phyloP scores from a whole-genome alignment of 2,329 filamentous ascomycete species.

The Paraconiothyrium brasiliense region DNA sequence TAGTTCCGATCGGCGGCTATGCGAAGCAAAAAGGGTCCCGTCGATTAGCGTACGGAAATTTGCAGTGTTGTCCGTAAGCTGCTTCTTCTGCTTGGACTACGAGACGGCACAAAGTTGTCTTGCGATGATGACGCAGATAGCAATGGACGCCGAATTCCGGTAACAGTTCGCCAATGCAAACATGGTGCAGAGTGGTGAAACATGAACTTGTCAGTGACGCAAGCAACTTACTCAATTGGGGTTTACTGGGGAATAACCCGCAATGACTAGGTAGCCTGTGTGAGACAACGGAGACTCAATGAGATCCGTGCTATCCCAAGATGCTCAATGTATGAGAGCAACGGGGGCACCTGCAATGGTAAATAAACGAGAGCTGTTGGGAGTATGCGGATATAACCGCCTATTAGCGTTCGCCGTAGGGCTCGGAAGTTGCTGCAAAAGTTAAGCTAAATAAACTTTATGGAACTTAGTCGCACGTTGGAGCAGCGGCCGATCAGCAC shows the following conservation, averaged over 20 bases:
- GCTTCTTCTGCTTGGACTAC: background rate
- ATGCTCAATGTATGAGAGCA: background rate
- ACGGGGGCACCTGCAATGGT: background rate
- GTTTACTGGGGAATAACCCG: background rate
- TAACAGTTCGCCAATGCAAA: background rate
- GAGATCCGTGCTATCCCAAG: background rate
- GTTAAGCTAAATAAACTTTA: slow-evolving; percentile 6
- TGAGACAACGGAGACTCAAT: background rate
- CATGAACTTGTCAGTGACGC: background rate
- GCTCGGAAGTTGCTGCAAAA: slow-evolving; percentile 1
- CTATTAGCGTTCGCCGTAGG: background rate
- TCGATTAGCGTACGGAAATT: background rate
- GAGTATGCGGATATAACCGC: background rate
- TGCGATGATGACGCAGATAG: background rate
- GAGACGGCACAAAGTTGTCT: background rate
- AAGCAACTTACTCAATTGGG: background rate
- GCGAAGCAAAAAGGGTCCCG: background rate
- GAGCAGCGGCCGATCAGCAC: slow-evolving; percentile 9
- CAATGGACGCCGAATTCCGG: background rate
- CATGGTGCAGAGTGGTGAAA: background rate
- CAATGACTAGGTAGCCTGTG: background rate
- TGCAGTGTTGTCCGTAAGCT: background rate
- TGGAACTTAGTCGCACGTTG: background rate
- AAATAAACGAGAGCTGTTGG: background rate
- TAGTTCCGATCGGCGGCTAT: background rate